Base-by-base conservation (phyloP, 495 filamentous ascomycete species). In the Patellaria atrata region DNA sequence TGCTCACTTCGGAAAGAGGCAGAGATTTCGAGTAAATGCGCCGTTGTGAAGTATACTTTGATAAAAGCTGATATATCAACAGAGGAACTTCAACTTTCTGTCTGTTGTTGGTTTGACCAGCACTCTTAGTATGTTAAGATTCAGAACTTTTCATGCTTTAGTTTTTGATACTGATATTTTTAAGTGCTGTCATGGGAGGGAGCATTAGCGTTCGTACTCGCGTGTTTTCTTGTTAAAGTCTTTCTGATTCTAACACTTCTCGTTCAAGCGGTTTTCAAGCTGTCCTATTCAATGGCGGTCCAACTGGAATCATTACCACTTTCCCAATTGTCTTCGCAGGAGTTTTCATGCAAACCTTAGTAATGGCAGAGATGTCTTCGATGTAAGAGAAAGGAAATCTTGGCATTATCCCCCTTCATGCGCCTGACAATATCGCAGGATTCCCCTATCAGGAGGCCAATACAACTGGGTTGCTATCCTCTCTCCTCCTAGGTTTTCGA, bases 381-480 rank as follows among this genome's bases (percentile, higher is more conserved):
- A 44, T 44, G 41, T 39, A 28, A 18, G 34, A 14, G 16, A 1
- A 4, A 20, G 14, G 14, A 9, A 33, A 26, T 8, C 10, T 10
- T 16, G 6, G 17, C 19, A n/a, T n/a, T n/a, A n/a, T 24, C 3
- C 6, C 15, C 18, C 9, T 7, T 14, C 10, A 7, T 3, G 5
- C 12, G 5, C 18, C 33, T 42, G 13, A 42, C 18, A 2, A 13
- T 19, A 11, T 18, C 3, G 3, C 31, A 46, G 43, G 43, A 38
- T 46, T 2, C 43, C 43, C 3, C 25, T 42, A 7, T 22, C 43
- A 1, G 43, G 38, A 9, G 43, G 43, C 11, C 18, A 37, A 12
- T 46, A 42, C 27, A 41, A 46, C 22, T 46, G 43, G 43, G 29
- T 42, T 2, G 35, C 41, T 2, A 24, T 44, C 14, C 33, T 46